Percentiles rank a stretch among this genome's conserved stretches.
Conservation (phyloP, 257 asterid genomes). For the Forsythia viridissima region DNA sequence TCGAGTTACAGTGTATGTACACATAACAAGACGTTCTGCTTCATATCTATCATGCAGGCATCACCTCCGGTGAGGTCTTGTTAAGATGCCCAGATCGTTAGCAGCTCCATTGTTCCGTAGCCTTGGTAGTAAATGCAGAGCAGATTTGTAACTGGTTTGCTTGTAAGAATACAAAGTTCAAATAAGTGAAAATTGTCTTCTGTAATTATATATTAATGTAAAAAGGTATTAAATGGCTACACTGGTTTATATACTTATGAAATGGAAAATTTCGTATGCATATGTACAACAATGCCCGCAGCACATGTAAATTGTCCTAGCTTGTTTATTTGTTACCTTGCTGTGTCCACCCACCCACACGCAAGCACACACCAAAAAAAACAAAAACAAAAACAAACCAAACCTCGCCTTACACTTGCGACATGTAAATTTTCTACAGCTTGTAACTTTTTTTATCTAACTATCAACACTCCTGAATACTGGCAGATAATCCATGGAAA, state of each 20-base stretch:
- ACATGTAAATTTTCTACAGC: not conserved
- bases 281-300: not conserved
- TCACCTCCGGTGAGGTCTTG: slow-evolving; percentile 60
- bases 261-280: not conserved
- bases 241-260: not conserved
- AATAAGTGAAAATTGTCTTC: not conserved
- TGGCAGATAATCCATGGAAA: not conserved
- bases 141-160: not conserved
- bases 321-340: too few species aligned
- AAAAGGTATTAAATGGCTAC: not conserved
- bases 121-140: not conserved
- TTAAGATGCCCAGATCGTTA: not conserved
- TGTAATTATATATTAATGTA: not conserved
- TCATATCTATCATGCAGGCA: slow-evolving; percentile 53
- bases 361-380: too few species aligned
- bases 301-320: too few species aligned
- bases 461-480: not conserved
- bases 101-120: not conserved
- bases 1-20: not conserved
- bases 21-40: not conserved
- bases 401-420: too few species aligned
- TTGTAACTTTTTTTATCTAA: too few species aligned
- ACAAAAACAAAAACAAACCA: too few species aligned
- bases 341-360: too few species aligned
- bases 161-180: not conserved